Conservation (phyloP, 2,329 filamentous ascomycete species). For the Immersiporthe knoxdaviesiana region DNA sequence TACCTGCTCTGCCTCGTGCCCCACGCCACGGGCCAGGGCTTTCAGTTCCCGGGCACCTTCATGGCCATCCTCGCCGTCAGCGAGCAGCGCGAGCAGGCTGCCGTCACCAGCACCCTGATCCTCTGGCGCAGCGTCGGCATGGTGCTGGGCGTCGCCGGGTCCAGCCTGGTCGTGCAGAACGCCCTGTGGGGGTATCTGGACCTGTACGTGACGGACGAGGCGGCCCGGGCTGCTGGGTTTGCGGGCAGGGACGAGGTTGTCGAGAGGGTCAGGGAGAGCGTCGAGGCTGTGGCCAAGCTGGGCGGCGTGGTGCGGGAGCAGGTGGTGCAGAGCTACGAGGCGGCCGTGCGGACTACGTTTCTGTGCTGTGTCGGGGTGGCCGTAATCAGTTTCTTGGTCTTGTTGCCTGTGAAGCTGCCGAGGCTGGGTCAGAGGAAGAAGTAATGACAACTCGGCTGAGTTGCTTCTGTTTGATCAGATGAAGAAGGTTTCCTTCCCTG, state of each 20-base stretch:
- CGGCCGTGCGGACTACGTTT: constrained; percentile 54
- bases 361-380: constrained; percentile 50
- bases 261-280: constrained; percentile 54
- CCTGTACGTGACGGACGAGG: constrained; percentile 49
- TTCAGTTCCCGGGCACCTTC: constrained; percentile 67
- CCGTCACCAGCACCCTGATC: constrained; percentile 70
- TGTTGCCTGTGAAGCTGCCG: constrained; percentile 58
- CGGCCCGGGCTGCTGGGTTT: constrained; percentile 48
- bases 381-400: constrained; percentile 49
- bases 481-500: too few species aligned
- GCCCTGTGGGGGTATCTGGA: constrained; percentile 64
- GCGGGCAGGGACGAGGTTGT: constrained; percentile 56
- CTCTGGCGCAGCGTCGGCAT: constrained; percentile 72
- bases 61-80: constrained; percentile 65
- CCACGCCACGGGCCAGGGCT: constrained; percentile 61
- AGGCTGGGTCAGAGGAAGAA: constrained; percentile 49
- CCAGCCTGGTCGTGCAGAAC: constrained; percentile 75
- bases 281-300: constrained; percentile 55
- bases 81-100: constrained; percentile 65
- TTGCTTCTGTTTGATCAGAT: too few species aligned
- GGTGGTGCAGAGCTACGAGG: constrained; percentile 59
- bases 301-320: constrained; percentile 52
- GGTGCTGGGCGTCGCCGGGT: constrained; percentile 73
- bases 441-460: constrained; percentile 27
- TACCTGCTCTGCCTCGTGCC: constrained; percentile 64